phyloP scores from a whole-genome alignment of 345 rosid genomes.

The Hypericum perforatum region DNA sequence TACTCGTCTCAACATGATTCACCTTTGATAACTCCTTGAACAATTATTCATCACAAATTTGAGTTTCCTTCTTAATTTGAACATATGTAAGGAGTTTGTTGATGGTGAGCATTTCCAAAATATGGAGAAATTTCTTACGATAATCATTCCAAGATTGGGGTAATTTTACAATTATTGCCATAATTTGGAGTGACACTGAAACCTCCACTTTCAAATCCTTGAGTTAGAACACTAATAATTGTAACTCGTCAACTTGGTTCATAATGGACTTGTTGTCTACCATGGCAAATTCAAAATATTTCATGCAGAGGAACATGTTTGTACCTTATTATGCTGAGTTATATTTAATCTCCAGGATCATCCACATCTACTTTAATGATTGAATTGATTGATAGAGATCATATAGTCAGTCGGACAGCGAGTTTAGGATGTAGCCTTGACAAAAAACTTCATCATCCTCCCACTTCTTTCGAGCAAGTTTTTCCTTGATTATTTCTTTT shows the following conservation, averaged over 20 bases:
- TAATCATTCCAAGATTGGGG: slow-evolving; percentile 1
- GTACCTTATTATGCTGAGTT: not conserved
- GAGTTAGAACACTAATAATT: not conserved
- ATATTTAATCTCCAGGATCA: not conserved
- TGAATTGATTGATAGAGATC: not conserved
- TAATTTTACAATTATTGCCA: not conserved
- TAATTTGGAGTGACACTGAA: not conserved
- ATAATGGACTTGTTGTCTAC: not conserved
- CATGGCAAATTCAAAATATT: no score
- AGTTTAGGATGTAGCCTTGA: not conserved
- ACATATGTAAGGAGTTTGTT: not conserved
- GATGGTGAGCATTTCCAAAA: not conserved
- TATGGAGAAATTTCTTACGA: not conserved
- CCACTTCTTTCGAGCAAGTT: not conserved
- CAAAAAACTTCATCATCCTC: not conserved
- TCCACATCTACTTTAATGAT: not conserved
- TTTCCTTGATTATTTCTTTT: no score
- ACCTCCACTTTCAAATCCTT: not conserved
- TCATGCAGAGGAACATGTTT: not conserved
- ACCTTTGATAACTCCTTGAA: no score
- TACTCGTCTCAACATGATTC: no score
- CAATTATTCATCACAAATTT: not conserved
- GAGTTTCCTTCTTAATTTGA: not conserved
- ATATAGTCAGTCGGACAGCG: not conserved
- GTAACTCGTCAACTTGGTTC: slow-evolving; percentile 1